These are phyloP conservation scores for Nothophaeocryptopus gaeumannii DNA, from an alignment of 2,329 filamentous ascomycete genomes.

Conservation along the genomic window DNA sequence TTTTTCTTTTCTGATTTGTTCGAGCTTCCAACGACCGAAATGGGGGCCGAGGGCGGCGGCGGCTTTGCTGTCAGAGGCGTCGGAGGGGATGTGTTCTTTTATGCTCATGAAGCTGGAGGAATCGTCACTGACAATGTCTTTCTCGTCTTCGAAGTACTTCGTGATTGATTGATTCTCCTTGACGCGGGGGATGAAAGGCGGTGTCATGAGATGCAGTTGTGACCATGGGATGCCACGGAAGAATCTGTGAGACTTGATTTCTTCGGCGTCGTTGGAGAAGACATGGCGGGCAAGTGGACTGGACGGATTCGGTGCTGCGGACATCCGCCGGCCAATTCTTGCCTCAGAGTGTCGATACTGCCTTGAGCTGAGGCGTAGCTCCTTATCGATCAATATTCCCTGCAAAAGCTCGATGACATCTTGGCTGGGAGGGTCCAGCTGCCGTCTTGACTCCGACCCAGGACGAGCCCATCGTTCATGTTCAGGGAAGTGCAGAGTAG, in stretches of 20 bases:
- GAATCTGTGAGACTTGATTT: constrained; percentile 86
- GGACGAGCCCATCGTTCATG: constrained; percentile 53
- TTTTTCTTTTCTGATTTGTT: constrained; percentile 29
- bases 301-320: constrained; percentile 42
- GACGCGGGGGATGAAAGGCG: constrained; percentile 78
- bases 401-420: constrained; percentile 75
- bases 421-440: constrained; percentile 56
- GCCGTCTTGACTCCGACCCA: constrained; percentile 41
- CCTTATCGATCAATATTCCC: constrained; percentile 68
- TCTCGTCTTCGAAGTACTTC: constrained; percentile 85
- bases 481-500: constrained; percentile 67
- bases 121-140: constrained; percentile 55
- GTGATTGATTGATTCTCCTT: constrained; percentile 54
- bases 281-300: constrained; percentile 51
- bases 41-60: constrained; percentile 12
- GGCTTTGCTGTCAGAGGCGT: constrained; percentile 14
- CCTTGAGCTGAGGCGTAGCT: constrained; percentile 71
- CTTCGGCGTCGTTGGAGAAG: constrained; percentile 77
- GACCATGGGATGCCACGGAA: constrained; percentile 80
- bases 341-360: constrained; percentile 65
- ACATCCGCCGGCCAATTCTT: constrained; percentile 31
- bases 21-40: constrained; percentile 23
- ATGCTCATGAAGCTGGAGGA: constrained; percentile 28
- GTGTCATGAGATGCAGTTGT: constrained; percentile 64
- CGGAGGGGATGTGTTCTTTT: constrained; percentile 21